Evolutionary conservation across 352 stramenopile genomes (phyloP), one percentile per base, ranked within the genome.

Genomic region (Globisporangium paddicum): DNA sequence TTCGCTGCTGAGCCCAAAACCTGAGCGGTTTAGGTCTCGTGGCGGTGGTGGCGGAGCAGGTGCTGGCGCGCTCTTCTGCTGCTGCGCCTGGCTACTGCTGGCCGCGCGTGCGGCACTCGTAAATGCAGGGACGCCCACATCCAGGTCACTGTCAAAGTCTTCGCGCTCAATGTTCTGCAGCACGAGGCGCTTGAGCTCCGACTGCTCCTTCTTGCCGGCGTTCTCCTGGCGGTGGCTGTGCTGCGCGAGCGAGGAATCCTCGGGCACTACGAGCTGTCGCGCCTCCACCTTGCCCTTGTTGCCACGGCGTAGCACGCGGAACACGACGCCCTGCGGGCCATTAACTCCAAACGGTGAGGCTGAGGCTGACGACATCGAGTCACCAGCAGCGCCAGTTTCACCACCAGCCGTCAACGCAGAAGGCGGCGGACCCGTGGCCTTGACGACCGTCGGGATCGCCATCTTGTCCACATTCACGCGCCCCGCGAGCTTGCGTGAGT

Each of bases 251-350:
- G 94, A 98, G 21, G 95, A 98, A 30, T 85, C 85, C 47, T 90
- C 86, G 0, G 96, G 95, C 16, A 99, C 94, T 16, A 98, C 60
- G 42, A 99, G 68, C 49, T 95, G 75, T 25, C 96, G 95, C 0
- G 96, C 91, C 62, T 99, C 96, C 55, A 98, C 82, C 63, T 98
- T 98, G 62, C 96, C 96, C 74, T 98, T 98, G 74, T 97, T 98
- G 19, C 96, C 96, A 48, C 96, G 93, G 60, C 97, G 97, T 7
- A 99, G 68, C 62, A 99, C 86, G 30, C 97, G 95, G 63, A 98
- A 98, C 28, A 90, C 73, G 18, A 96, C 83, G 8, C 81, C 88
- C 16, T 65, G 56, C 13, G 65, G 63, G 5, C 66, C 75, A 58
- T 64, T 71, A 0, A 37, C 67, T 19, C 63, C 60, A 26, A 74